Percentiles rank a stretch among this genome's conserved stretches.
These are phyloP conservation scores for Hypoxylon trugodes DNA, from an alignment of 495 filamentous ascomycete species.

Conservation along the genomic window DNA sequence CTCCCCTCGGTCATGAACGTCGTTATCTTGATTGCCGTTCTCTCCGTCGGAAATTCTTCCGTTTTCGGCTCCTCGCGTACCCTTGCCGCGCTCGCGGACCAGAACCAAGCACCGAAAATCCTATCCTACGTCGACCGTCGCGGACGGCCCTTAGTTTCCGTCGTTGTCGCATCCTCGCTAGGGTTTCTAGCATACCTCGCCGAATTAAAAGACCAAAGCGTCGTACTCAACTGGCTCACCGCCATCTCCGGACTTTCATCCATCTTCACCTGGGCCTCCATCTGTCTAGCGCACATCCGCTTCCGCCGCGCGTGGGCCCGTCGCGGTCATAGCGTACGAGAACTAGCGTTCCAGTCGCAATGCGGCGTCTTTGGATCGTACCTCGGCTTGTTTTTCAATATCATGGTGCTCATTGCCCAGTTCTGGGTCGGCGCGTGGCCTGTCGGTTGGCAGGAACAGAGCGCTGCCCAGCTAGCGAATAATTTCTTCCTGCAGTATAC, in stretches of 20 bases:
- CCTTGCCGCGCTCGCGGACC: conserved; percentile 84
- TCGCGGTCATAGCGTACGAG: conserved; percentile 73
- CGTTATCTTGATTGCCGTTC: conserved; percentile 86
- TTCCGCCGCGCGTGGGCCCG: conserved; percentile 82
- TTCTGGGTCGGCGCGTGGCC: conserved; percentile 94
- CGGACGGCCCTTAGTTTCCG: conserved; percentile 80
- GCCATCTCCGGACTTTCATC: conserved; percentile 87
- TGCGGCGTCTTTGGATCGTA: conserved; percentile 84
- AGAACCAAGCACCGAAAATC: conserved; percentile 79
- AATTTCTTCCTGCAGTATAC: conserved; percentile 84
- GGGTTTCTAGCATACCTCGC: conserved; percentile 85
- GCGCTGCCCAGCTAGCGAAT: conserved; percentile 54
- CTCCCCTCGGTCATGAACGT: conserved; percentile 88
- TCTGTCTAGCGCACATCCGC: conserved; percentile 89
- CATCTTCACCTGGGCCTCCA: conserved; percentile 93
- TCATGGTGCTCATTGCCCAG: conserved; percentile 84
- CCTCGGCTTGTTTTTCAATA: conserved; percentile 81
- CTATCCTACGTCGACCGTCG: conserved; percentile 84
- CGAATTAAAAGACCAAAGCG: conserved; percentile 66
- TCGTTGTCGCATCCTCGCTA: conserved; percentile 70
- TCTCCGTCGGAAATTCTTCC: conserved; percentile 87
- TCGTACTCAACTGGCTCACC: conserved; percentile 87
- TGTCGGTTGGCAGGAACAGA: conserved; percentile 62
- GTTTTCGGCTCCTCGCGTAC: conserved; percentile 90
- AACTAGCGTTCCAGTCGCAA: conserved; percentile 83